phyloP scores from a whole-genome alignment of 2,329 filamentous ascomycete species.

The Zalaria obscura region DNA sequence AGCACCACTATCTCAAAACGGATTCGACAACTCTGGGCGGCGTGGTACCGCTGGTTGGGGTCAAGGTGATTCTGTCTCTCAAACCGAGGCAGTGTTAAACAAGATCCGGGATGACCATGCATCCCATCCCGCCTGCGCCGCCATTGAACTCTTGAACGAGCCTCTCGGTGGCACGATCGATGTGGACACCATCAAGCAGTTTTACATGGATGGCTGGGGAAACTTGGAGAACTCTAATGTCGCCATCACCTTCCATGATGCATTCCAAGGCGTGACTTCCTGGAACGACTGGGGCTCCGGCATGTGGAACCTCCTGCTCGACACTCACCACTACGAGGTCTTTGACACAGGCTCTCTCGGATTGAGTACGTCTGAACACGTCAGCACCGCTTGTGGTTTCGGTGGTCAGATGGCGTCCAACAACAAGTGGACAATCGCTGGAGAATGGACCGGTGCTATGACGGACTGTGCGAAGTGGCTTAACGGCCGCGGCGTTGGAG shows the following conservation, averaged over 20 bases:
- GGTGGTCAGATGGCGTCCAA: constrained; percentile 30
- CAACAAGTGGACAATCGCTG: constrained; percentile 32
- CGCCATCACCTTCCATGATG: constrained; percentile 32
- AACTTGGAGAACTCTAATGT: constrained; percentile 27
- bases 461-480: constrained; percentile 35
- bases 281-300: constrained; percentile 31
- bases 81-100: constrained; percentile 29
- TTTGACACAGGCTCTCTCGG: constrained; percentile 24
- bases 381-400: constrained; percentile 28
- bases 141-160: constrained; percentile 34
- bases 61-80: constrained; percentile 25
- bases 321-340: constrained; percentile 35
- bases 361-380: constrained; percentile 23
- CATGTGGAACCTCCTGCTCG: constrained; percentile 29
- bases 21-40: constrained; percentile 50
- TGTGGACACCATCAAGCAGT: constrained; percentile 28
- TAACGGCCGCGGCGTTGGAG: constrained; percentile 32
- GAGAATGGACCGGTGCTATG: constrained; percentile 33
- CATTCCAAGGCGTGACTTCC: constrained; percentile 27
- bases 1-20: constrained; percentile 50
- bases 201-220: constrained; percentile 35
- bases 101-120: constrained; percentile 32
- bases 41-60: constrained; percentile 33
- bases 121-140: constrained; percentile 28
- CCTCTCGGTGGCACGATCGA: constrained; percentile 28